Conservation (phyloP, 208 protist genomes). For the Leishmania guyanensis region DNA sequence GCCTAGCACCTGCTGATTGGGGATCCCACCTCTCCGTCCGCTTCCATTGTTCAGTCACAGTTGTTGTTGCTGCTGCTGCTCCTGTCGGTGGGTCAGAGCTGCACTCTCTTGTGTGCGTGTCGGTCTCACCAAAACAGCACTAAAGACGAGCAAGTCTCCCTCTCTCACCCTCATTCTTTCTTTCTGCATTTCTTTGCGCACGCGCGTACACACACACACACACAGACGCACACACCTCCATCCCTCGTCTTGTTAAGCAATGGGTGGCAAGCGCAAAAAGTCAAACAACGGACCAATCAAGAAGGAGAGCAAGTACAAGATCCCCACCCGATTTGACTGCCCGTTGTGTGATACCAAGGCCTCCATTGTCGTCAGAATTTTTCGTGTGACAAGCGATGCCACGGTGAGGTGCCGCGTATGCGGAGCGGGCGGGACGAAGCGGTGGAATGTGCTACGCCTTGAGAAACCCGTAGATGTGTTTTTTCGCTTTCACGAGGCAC, state of each 20-base stretch:
- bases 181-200: neutral
- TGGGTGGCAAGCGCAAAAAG: conserved; percentile 89
- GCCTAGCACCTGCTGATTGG: neutral
- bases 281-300: conserved; percentile 76
- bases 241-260: conserved; percentile 11
- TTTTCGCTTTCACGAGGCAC: conserved; percentile 86
- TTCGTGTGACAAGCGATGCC: conserved; percentile 49
- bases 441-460: conserved; percentile 62
- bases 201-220: neutral
- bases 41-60: neutral
- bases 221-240: neutral
- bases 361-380: conserved; percentile 74
- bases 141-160: neutral
- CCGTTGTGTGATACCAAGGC: conserved; percentile 87
- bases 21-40: neutral
- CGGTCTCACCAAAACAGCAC: neutral
- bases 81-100: neutral
- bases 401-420: conserved; percentile 77
- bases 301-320: conserved; percentile 94
- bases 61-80: neutral
- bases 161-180: neutral
- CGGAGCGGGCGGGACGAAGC: conserved; percentile 42
- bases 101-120: neutral
- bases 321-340: conserved; percentile 87
- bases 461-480: conserved; percentile 89